Conservation (phyloP, 345 rosid genomes). For the Citrus unshiu region DNA sequence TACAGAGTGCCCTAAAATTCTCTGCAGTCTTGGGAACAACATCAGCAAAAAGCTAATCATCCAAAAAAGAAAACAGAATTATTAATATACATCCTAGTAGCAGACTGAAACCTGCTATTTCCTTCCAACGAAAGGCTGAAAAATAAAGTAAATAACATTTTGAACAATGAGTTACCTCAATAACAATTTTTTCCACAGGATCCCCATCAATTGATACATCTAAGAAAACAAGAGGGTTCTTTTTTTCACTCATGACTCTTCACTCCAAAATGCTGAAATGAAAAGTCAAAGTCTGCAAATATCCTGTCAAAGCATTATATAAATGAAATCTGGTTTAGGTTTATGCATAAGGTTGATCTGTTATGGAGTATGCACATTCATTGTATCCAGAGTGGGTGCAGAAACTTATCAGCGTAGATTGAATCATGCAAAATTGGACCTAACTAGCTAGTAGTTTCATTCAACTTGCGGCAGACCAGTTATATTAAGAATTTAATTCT, state of each 20-base stretch:
- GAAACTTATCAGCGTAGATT: neutral
- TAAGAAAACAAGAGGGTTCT: constrained; percentile 72
- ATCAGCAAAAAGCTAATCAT: constrained; percentile 79
- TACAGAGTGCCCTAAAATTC: constrained; percentile 92
- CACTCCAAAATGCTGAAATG: constrained; percentile 13
- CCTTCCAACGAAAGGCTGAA: neutral
- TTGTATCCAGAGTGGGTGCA: neutral
- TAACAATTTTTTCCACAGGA: constrained; percentile 59
- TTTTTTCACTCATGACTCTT: constrained; percentile 64
- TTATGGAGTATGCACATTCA: neutral
- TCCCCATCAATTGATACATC: constrained; percentile 73
- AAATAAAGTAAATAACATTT: neutral
- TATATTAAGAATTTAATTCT: neutral
- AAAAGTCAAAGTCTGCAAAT: neutral
- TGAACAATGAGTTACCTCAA: constrained; percentile 60
- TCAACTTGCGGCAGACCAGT: neutral
- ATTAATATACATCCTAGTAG: neutral
- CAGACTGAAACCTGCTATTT: neutral
- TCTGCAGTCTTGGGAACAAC: constrained; percentile 92
- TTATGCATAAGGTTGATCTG: neutral
- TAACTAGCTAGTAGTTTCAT: neutral
- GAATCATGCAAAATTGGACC: neutral
- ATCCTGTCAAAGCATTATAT: neutral
- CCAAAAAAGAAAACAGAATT: constrained; percentile 7
- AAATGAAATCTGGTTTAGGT: neutral